A percentile compares a stretch with the other conserved stretches of the same genome.
Conservation (phyloP, 805 yeast species). For the Candida nanaspora region DNA sequence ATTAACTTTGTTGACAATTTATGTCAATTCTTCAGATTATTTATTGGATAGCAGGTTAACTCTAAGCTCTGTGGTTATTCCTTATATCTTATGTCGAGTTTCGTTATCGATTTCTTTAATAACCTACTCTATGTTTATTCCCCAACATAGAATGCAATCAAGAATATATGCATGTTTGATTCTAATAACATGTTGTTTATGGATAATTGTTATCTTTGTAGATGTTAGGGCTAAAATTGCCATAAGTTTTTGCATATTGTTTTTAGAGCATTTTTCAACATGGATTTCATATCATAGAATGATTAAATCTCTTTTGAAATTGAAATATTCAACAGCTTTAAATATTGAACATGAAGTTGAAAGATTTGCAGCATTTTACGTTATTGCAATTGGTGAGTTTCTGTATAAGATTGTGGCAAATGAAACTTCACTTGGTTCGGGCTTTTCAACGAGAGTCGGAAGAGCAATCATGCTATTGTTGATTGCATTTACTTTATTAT, state of each 20-base stretch:
- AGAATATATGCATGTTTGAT: conserved; percentile 30
- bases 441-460: conserved; percentile 36
- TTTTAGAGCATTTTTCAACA: conserved; percentile 34
- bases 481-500: conserved; percentile 40
- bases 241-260: conserved; percentile 31
- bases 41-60: conserved; percentile 26
- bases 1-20: conserved; percentile 39
- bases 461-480: conserved; percentile 42
- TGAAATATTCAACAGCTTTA: conserved; percentile 49
- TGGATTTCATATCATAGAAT: conserved; percentile 38
- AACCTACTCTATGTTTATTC: conserved; percentile 37
- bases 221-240: conserved; percentile 39
- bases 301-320: conserved; percentile 33
- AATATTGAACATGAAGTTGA: conserved; percentile 66
- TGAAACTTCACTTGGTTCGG: conserved; percentile 36
- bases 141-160: conserved; percentile 45
- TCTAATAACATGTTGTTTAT: conserved; percentile 30
- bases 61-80: conserved; percentile 38
- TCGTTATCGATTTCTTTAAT: conserved; percentile 27
- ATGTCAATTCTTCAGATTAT: conserved; percentile 38
- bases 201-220: conserved; percentile 49
- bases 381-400: conserved; percentile 63
- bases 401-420: conserved; percentile 44
- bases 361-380: conserved; percentile 47
- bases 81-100: conserved; percentile 41